Base-by-base conservation (phyloP, 1,284 basidiomycete genomes). In the Cryptococcus hybrid region DNA sequence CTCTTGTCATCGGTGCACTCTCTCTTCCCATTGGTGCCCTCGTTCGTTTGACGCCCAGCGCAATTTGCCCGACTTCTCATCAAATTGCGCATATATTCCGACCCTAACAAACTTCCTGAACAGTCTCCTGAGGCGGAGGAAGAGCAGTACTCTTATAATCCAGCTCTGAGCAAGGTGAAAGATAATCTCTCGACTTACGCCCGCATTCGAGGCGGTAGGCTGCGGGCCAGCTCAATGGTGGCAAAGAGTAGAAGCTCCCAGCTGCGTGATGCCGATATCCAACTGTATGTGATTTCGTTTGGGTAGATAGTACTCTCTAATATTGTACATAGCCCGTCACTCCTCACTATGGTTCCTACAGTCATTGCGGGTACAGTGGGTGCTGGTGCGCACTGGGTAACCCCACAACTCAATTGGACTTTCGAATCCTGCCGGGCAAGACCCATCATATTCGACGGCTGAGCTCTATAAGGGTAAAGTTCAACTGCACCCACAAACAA, bases 271-370 rank as follows among this genome's bases (percentile, higher is more conserved):
- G 80, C 82, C 39, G 81, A 79, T 65, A 73, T 81, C 52, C 70
- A 76, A 60, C 68, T 82, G 80, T 80, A 63, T 52, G 75, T 67
- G 18, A 7, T 40, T 13, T 43, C 2, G 5, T 39, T 18, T 9
- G 42, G 24, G 9, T 13, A 37, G 38, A 51, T 57, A 47, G 18
- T 13, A 39, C 37, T 12, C 35, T 67, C 61, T 37, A 68, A 42
- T 59, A 37, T 12, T 4, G 8, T 30, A 13, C 5, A 48, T 45
- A 60, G 59, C 36, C 57, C 89, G 9, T 84, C 83, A 5, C 79
- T 94, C 37, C 82, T 95, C 80, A 86, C 90, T 3, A 94, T 95
- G 89, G 86, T 92, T 0, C 93, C 92, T 7, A 87, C 88, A 0
- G 76, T 96, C 15, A 85, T 96, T 62, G 87, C 88, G 30, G 87